Evolutionary conservation across 164 flowering plant species (phyloP).

Genomic region (Paratinospora sagittata): DNA sequence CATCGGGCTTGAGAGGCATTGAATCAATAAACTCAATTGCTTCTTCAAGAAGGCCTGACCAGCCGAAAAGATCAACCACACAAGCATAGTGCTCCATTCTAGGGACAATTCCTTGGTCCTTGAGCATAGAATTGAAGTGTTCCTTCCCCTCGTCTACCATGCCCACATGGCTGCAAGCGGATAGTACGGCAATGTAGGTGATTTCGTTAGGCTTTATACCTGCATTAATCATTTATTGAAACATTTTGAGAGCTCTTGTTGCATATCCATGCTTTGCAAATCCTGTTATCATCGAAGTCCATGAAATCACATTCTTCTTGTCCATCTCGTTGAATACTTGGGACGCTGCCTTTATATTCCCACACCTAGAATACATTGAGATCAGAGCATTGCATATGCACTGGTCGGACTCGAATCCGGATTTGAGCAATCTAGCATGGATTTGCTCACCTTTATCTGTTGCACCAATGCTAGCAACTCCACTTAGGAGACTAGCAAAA

Average conservation of each 20-base stretch:
- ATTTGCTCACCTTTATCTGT: constrained; percentile 67
- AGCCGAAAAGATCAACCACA: constrained; percentile 74
- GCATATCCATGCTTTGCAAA: constrained; percentile 84
- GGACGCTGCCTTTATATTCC: constrained; percentile 58
- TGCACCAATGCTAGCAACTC: constrained; percentile 64
- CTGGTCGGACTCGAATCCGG: constrained; percentile 42
- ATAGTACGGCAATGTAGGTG: constrained; percentile 68
- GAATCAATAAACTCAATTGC: constrained; percentile 51
- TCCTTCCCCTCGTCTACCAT: constrained; percentile 62
- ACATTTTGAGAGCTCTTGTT: constrained; percentile 46
- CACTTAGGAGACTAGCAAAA: constrained; percentile 72
- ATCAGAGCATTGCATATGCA: constrained; percentile 56
- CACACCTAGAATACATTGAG: constrained; percentile 84
- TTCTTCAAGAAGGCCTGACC: constrained; percentile 57
- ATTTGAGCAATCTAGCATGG: constrained; percentile 61
- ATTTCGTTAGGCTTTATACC: constrained; percentile 65
- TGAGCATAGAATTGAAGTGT: constrained; percentile 56
- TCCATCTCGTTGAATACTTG: constrained; percentile 50
- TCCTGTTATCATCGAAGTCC: constrained; percentile 86
- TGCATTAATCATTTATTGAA: constrained; percentile 43
- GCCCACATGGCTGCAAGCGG: constrained; percentile 86
- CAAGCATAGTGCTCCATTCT: constrained; percentile 92
- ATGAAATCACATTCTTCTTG: constrained; percentile 56
- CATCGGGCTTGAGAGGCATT: constrained; percentile 62
- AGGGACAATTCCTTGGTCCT: constrained; percentile 49